Conservation (phyloP, 1,139 yeast species). For the Yamadazyma pseudoaaseri region DNA sequence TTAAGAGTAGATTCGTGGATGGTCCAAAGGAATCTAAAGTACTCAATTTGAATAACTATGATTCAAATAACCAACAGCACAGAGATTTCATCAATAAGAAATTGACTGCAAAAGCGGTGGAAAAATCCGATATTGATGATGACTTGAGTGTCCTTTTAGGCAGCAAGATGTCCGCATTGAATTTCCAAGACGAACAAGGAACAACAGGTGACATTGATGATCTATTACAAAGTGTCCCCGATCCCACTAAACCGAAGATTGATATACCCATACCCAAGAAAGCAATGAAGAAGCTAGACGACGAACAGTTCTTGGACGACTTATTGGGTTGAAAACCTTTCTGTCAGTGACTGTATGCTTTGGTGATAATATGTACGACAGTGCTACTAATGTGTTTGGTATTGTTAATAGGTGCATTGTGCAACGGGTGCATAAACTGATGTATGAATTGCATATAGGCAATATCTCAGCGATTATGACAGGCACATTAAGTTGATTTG, state of each 20-base stretch:
- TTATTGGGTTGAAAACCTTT: conserved; percentile 16
- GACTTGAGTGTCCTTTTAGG: conserved; percentile 19
- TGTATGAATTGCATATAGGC: no score
- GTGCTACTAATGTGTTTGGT: no score
- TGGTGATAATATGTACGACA: no score
- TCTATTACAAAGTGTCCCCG: neutral
- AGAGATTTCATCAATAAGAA: conserved; percentile 26
- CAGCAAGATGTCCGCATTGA: neutral
- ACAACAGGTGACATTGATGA: conserved; percentile 2
- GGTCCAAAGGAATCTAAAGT: conserved; percentile 18
- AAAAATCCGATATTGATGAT: conserved; percentile 8
- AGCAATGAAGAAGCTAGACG: conserved; percentile 1
- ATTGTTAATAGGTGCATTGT: no score
- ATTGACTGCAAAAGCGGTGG: conserved; percentile 13
- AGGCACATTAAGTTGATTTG: no score
- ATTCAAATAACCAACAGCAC: conserved; percentile 23
- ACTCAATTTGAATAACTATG: conserved; percentile 39
- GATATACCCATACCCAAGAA: neutral
- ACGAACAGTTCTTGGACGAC: conserved; percentile 21
- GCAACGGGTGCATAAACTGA: no score
- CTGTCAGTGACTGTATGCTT: no score
- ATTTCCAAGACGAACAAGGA: neutral
- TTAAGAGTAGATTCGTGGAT: conserved; percentile 26
- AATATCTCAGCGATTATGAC: no score
- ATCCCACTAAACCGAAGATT: neutral